Conservation (phyloP, 2,329 filamentous ascomycete genomes). For the Pseudopyrenochaeta lycopersici region DNA sequence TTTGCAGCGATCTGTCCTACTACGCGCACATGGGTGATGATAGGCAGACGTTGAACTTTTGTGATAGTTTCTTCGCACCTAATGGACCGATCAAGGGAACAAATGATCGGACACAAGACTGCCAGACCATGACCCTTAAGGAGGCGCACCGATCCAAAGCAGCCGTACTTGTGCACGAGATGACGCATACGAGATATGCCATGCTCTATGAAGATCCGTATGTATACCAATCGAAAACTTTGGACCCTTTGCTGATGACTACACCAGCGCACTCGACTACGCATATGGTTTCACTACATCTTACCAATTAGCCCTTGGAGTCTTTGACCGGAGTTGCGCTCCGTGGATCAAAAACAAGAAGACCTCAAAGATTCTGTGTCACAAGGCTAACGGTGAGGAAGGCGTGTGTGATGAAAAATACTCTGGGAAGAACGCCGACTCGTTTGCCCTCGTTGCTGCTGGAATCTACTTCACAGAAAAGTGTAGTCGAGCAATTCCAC, state of each 20-base stretch:
- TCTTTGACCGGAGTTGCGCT: conserved; percentile 1
- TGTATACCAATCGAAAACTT: not conserved
- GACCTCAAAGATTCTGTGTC: not conserved
- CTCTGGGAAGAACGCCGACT: conserved; percentile 2
- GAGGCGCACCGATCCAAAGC: conserved; percentile 5
- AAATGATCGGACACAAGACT: conserved; percentile 1
- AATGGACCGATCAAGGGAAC: not conserved
- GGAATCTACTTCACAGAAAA: conserved; percentile 3
- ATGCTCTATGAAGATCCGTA: conserved; percentile 6
- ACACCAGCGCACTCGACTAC: conserved; percentile 2
- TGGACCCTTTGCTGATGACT: not conserved
- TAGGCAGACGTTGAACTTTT: conserved; percentile 7
- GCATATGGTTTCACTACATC: conserved; percentile 5
- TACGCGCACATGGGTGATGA: conserved; percentile 9
- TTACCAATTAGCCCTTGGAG: conserved; percentile 1
- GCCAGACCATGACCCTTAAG: not conserved
- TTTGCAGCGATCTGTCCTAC: not conserved
- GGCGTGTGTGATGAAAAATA: conserved; percentile 1
- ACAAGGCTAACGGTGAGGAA: conserved; percentile 1
- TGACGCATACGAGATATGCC: conserved; percentile 6
- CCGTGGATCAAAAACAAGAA: conserved; percentile 1
- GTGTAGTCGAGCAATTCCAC: conserved; percentile 2
- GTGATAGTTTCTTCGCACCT: conserved; percentile 2
- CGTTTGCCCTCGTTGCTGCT: conserved; percentile 4
- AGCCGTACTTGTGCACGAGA: conserved; percentile 5